Evolutionary conservation across 345 rosid species (phyloP).

Genomic region (Fremontodendron californicum): DNA sequence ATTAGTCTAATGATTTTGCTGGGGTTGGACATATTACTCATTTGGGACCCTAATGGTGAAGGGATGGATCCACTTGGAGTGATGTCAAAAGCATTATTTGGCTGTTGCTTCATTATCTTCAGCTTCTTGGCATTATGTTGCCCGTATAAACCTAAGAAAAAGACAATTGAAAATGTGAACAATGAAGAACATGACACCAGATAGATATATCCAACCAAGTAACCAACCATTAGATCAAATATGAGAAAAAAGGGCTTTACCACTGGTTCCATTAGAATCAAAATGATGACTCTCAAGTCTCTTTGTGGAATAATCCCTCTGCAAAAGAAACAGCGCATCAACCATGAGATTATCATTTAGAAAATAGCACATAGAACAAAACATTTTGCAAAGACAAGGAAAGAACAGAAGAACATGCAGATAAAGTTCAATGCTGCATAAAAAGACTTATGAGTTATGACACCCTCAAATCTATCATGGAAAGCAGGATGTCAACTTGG

Average conservation of each 20-base stretch:
- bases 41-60: conserved; percentile 86
- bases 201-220: conserved; percentile 8
- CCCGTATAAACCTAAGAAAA: conserved; percentile 59
- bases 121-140: conserved; percentile 72
- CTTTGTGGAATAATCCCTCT: conserved; percentile 77
- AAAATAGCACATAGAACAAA: not conserved
- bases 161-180: conserved; percentile 20
- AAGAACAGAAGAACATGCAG: not conserved
- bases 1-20: conserved; percentile 64
- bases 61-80: conserved; percentile 61
- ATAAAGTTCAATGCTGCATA: conserved; percentile 1
- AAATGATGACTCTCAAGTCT: conserved; percentile 66
- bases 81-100: conserved; percentile 59
- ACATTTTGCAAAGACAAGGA: not conserved
- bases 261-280: conserved; percentile 71
- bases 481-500: not conserved
- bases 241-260: conserved; percentile 32
- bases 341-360: not conserved
- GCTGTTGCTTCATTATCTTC: conserved; percentile 58
- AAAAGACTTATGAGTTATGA: not conserved
- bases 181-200: conserved; percentile 12
- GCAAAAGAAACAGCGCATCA: conserved; percentile 23
- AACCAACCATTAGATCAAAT: conserved; percentile 13
- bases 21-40: conserved; percentile 91
- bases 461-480: not conserved